These are phyloP conservation scores for Dissophora globulifera DNA, from an alignment of 192 early-diverging fungal genomes.

Conservation along the genomic window DNA sequence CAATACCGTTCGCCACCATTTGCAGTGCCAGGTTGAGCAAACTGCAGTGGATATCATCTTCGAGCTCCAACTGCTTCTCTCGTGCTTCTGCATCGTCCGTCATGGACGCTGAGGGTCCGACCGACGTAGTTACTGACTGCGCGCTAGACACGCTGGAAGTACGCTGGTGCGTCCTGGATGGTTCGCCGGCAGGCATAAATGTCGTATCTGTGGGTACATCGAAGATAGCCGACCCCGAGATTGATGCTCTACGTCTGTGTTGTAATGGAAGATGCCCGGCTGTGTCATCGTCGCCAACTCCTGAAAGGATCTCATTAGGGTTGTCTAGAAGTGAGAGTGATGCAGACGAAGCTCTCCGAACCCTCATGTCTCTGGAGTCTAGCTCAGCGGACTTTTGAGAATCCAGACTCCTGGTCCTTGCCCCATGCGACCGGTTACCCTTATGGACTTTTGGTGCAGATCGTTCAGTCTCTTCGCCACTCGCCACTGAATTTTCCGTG, in stretches of 20 bases:
- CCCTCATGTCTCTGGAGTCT: too few relatives aligned
- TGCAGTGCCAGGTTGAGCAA: constrained; percentile 63
- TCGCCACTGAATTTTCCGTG: neutral
- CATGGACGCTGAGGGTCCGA: neutral
- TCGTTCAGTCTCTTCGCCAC: neutral
- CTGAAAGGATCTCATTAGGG: neutral
- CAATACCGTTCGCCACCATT: constrained; percentile 64
- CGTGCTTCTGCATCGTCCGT: neutral
- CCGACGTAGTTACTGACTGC: constrained; percentile 12
- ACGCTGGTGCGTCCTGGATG: constrained; percentile 22
- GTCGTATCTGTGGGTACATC: neutral
- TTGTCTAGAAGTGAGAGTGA: neutral
- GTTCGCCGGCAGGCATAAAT: constrained; percentile 2
- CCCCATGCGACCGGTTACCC: too few relatives aligned
- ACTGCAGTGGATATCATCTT: constrained; percentile 46
- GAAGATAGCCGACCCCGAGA: neutral
- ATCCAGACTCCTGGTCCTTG: neutral
- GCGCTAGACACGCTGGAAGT: too few relatives aligned
- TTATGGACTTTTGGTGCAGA: neutral
- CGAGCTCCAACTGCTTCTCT: constrained; percentile 32
- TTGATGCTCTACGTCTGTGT: neutral
- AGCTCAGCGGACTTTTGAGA: neutral
- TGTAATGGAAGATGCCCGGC: neutral
- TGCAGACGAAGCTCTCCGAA: constrained; percentile 2
- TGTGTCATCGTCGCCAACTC: neutral